Evolutionary conservation across 371 early-diverging fungal species (phyloP), one percentile per base, ranked within the genome.

Genomic region (Mucor lusitanicus): DNA sequence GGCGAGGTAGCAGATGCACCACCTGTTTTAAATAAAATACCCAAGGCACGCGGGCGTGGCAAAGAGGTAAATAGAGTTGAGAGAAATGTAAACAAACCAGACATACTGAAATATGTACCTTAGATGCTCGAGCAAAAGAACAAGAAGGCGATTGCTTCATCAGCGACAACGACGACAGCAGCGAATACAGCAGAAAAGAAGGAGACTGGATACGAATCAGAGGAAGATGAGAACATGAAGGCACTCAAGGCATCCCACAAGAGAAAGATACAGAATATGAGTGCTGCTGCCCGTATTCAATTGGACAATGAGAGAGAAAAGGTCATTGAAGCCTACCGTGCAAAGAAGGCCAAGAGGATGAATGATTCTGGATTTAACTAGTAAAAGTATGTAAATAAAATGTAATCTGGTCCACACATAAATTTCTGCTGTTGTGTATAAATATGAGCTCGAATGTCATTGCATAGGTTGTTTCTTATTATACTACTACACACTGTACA

Each of bases 1-100:
- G 87, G 87, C 39, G 87, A 87, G 66, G 85, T 87, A 4, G 87
- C 75, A 6, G 76, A 85, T 70, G 85, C 85, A 28, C 87, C 87
- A 53, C 87, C 87, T 32, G 71, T 67, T 3, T 68, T 87, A 19
- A 84, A 70, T 13, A 76, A 74, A 50, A 55, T 84, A 27, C 85
- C 83, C n/a, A 87, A 85, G 48, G 83, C 80, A 32, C 78, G 81
- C 27, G 82, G 80, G 19, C 69, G 65, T 37, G 74, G 66, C 48
- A 80, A 80, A 64, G 64, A 78, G 72, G 80, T 77, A 75, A 56
- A 53, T 28, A 5, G 21, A 11, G 19, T n/a, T 27, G 12, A 6
- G 3, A 53, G 50, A 27, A 9, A 21, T 19, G 30, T 28, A 48
- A 23, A 23, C 42, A 21, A 46, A 35, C 35, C 50, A 17, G 3